phyloP scores from a whole-genome alignment of 1,139 yeast genomes.

The Oligophagozyma castellii region DNA sequence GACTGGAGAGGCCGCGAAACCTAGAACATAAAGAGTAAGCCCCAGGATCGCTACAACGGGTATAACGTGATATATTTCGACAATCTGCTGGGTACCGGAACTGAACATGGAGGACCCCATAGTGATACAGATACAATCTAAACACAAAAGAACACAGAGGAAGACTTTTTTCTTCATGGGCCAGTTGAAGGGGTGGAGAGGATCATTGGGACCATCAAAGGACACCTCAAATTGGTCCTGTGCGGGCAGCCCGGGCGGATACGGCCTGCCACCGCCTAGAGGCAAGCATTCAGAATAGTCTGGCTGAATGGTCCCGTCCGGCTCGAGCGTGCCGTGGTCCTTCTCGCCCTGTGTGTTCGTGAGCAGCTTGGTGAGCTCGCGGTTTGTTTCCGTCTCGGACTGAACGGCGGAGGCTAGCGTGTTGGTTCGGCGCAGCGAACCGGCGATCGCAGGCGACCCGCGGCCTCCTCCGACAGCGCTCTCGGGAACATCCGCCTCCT shows the following conservation, averaged over 20 bases:
- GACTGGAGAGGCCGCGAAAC: conserved; percentile 74
- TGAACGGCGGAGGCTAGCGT: conserved; percentile 16
- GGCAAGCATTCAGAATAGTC: conserved; percentile 28
- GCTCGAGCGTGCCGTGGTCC: too few relatives aligned
- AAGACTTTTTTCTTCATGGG: conserved; percentile 28
- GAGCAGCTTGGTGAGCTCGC: conserved; percentile 22
- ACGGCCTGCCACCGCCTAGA: conserved; percentile 46
- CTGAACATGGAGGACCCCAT: conserved; percentile 58
- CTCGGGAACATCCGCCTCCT: too few relatives aligned
- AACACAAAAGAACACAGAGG: conserved; percentile 31
- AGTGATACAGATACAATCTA: conserved; percentile 33
- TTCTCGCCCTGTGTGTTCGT: conserved; percentile 22
- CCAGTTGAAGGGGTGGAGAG: conserved; percentile 54
- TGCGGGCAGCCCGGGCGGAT: conserved; percentile 40
- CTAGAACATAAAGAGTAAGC: conserved; percentile 59
- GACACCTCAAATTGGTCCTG: conserved; percentile 39
- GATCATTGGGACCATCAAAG: conserved; percentile 49
- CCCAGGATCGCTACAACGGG: conserved; percentile 47
- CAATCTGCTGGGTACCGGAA: conserved; percentile 32
- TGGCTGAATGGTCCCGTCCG: conserved; percentile 18
- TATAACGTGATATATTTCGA: conserved; percentile 37
- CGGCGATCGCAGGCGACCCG: too few relatives aligned
- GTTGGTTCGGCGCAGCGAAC: conserved; percentile 6
- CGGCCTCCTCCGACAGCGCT: too few relatives aligned
- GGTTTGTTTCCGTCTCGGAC: conserved; percentile 15